These are phyloP conservation scores for Teratosphaeria destructans DNA, from an alignment of 2,329 filamentous ascomycete genomes.

Conservation along the genomic window DNA sequence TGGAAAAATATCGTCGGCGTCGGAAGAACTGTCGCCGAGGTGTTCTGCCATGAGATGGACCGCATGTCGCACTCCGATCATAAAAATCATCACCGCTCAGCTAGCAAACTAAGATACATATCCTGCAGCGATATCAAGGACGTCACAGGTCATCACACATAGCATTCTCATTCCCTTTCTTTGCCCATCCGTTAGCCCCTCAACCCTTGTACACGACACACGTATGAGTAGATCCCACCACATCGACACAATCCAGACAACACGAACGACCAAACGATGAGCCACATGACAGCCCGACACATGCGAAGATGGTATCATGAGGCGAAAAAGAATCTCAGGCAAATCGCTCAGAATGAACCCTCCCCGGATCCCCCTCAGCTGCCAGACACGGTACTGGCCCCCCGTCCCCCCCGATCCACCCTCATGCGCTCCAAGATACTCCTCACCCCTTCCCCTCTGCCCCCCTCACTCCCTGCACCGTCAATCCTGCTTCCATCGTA, in stretches of 20 bases:
- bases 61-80: not conserved
- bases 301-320: not conserved
- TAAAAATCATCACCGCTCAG: not conserved
- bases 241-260: not conserved
- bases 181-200: not conserved
- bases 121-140: not conserved
- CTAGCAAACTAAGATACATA: not conserved
- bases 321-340: not conserved
- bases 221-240: not conserved
- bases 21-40: not conserved
- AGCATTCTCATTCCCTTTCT: not conserved
- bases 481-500: slow-evolving; percentile 31
- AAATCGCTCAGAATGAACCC: not conserved
- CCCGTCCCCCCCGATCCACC: slow-evolving; percentile 14
- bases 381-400: not conserved
- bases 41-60: not conserved
- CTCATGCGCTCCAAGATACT: slow-evolving; percentile 32
- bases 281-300: not conserved
- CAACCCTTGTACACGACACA: too few species aligned
- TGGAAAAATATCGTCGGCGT: not conserved
- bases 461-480: slow-evolving; percentile 13
- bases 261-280: not conserved
- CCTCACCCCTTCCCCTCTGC: slow-evolving; percentile 16
- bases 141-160: not conserved
- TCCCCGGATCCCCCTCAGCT: not conserved